Conservation (phyloP, 2,329 filamentous ascomycete species). For the Diaporthe humulicola region DNA sequence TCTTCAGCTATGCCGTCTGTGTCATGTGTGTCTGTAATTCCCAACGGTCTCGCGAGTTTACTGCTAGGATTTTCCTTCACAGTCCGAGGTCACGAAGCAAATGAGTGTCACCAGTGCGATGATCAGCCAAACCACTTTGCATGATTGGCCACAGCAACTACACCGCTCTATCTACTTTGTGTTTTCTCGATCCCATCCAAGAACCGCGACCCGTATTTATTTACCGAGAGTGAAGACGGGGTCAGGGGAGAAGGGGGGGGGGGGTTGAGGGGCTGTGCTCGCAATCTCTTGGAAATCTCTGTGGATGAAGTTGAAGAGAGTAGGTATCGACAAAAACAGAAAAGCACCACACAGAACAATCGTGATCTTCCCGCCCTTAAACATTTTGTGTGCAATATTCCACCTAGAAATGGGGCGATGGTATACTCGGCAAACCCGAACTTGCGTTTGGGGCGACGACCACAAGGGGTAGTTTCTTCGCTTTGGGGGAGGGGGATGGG, state of each 20-base stretch:
- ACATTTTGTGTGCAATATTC: not conserved
- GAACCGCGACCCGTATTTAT: not conserved
- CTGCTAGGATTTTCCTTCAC: not conserved
- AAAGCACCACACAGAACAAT: slow-evolving; percentile 5
- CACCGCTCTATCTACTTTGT: slow-evolving; percentile 24
- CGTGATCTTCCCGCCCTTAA: not conserved
- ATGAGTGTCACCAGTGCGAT: not conserved
- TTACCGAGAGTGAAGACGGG: not conserved
- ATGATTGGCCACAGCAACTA: not conserved
- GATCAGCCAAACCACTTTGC: not conserved
- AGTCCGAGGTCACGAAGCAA: not conserved
- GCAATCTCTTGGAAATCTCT: not conserved
- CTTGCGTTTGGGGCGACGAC: not conserved
- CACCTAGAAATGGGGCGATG: not conserved
- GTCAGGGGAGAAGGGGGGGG: too few relatives aligned
- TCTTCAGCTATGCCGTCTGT: not conserved
- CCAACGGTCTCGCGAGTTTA: too few relatives aligned
- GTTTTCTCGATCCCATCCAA: not conserved
- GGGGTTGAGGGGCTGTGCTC: not conserved
- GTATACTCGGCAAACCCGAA: not conserved
- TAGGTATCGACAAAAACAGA: slow-evolving; percentile 33
- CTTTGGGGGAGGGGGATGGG: not conserved
- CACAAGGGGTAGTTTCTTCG: not conserved
- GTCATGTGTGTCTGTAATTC: not conserved
- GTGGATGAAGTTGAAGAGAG: slow-evolving; percentile 28